These are phyloP conservation scores for Populus hybrid DNA, from an alignment of 441 rosid genomes.

Conservation along the genomic window DNA sequence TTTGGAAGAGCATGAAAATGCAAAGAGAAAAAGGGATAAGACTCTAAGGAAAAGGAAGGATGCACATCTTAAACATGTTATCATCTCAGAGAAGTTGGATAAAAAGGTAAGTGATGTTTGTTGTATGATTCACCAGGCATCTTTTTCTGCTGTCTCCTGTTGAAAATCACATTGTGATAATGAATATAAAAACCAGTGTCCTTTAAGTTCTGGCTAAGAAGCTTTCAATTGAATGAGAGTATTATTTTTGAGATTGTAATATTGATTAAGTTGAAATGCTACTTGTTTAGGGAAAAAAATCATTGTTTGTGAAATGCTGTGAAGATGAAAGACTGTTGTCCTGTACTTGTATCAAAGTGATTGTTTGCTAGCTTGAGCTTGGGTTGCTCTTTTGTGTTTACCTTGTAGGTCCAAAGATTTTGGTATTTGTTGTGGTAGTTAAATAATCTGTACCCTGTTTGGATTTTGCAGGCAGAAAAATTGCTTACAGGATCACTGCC, in stretches of 20 bases:
- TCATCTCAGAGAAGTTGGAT: slow-evolving; percentile 81
- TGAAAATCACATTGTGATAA: background rate
- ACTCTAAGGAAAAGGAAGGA: slow-evolving; percentile 79
- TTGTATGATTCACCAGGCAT: slow-evolving; percentile 1
- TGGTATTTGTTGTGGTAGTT: background rate
- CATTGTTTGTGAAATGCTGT: background rate
- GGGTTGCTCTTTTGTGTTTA: background rate
- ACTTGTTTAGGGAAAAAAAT: background rate
- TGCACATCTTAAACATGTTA: slow-evolving; percentile 68
- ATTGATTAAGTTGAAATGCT: background rate
- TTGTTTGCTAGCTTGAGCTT: background rate
- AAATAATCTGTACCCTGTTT: background rate
- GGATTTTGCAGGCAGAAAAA: slow-evolving; percentile 65
- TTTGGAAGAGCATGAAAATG: slow-evolving; percentile 66
- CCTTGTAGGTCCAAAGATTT: background rate
- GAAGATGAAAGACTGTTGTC: background rate
- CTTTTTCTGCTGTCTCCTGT: background rate
- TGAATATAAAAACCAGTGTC: background rate
- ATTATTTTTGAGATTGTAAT: background rate
- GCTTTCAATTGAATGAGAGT: background rate
- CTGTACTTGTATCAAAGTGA: background rate
- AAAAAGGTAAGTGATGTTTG: slow-evolving; percentile 51
- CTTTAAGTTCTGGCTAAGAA: background rate
- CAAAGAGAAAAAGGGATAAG: slow-evolving; percentile 60
- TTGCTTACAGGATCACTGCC: slow-evolving; percentile 70